Evolutionary conservation across 2,329 filamentous ascomycete genomes (phyloP).

Genomic region (Penicillium sp.): DNA sequence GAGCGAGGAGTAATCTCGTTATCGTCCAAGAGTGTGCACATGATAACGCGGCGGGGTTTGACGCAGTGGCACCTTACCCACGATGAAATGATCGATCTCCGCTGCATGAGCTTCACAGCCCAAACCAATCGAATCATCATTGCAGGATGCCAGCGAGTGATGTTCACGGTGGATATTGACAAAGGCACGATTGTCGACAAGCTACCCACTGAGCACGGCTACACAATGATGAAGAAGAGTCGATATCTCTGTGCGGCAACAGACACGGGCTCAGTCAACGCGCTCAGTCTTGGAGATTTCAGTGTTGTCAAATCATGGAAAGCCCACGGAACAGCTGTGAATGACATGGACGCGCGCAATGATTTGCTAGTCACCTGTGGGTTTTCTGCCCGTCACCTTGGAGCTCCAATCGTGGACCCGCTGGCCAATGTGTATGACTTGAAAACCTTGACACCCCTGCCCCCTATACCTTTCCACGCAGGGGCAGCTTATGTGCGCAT

Average conservation of each 20-base stretch:
- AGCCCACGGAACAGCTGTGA: conserved; percentile 84
- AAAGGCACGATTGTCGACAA: conserved; percentile 74
- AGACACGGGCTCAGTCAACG: conserved; percentile 76
- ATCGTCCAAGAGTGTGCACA: conserved; percentile 80
- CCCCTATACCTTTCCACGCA: conserved; percentile 87
- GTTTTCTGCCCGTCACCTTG: conserved; percentile 79
- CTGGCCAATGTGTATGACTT: conserved; percentile 95
- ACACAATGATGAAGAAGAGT: conserved; percentile 86
- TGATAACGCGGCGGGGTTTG: conserved; percentile 78
- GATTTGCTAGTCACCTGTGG: conserved; percentile 96
- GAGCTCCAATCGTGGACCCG: conserved; percentile 81
- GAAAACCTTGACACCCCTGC: conserved; percentile 83
- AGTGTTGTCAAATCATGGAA: conserved; percentile 84
- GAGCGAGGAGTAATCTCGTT: conserved; percentile 88
- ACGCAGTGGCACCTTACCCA: conserved; percentile 87
- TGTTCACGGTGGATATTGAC: conserved; percentile 75
- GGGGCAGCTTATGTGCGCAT: conserved; percentile 94
- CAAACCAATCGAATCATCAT: conserved; percentile 83
- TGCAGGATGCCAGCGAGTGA: conserved; percentile 80
- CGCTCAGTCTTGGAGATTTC: conserved; percentile 79
- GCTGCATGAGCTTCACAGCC: conserved; percentile 94
- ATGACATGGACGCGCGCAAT: conserved; percentile 95
- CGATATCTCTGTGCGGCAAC: conserved; percentile 93
- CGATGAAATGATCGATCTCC: conserved; percentile 78
- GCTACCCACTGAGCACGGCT: conserved; percentile 73